phyloP scores from a whole-genome alignment of 495 filamentous ascomycete species.

The Podospora didyma region DNA sequence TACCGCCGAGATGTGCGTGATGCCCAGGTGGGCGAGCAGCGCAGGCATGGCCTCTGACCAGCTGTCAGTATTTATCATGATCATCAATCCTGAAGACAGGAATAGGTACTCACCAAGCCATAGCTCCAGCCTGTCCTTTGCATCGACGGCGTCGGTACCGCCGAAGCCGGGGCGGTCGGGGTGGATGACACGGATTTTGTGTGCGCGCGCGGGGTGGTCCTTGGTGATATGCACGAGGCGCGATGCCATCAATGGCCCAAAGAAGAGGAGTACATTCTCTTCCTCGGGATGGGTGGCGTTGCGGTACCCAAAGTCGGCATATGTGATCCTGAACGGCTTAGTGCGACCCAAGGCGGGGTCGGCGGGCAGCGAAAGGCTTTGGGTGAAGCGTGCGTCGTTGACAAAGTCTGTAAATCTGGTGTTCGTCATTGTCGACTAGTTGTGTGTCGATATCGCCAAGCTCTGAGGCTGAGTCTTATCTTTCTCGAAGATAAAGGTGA shows the following conservation, averaged over 20 bases:
- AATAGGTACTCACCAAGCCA: too few relatives aligned
- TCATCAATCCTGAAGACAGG: too few relatives aligned
- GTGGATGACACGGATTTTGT: too few relatives aligned
- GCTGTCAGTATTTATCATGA: too few relatives aligned
- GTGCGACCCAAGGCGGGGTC: neutral
- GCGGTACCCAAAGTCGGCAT: slow-evolving; percentile 4
- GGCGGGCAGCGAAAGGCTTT: slow-evolving; percentile 3
- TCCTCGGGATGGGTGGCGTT: neutral
- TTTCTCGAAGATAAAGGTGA: too few relatives aligned
- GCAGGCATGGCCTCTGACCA: slow-evolving; percentile 7
- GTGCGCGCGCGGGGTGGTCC: neutral
- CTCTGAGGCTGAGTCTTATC: too few relatives aligned
- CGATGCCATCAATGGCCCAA: slow-evolving; percentile 13
- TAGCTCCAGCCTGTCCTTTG: too few relatives aligned
- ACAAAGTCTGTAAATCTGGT: slow-evolving; percentile 6
- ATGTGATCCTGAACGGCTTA: too few relatives aligned
- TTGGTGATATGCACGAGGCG: slow-evolving; percentile 12
- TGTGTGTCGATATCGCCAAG: too few relatives aligned
- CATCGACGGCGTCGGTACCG: too few relatives aligned
- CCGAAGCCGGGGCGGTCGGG: too few relatives aligned
- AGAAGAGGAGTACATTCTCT: slow-evolving; percentile 11
- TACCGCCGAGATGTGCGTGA: slow-evolving; percentile 30
- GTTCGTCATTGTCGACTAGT: too few relatives aligned
- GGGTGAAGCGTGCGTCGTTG: slow-evolving; percentile 5
- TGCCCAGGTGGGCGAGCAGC: slow-evolving; percentile 8